phyloP scores from a whole-genome alignment of 2,329 filamentous ascomycete genomes.

The Penicillium sp. region DNA sequence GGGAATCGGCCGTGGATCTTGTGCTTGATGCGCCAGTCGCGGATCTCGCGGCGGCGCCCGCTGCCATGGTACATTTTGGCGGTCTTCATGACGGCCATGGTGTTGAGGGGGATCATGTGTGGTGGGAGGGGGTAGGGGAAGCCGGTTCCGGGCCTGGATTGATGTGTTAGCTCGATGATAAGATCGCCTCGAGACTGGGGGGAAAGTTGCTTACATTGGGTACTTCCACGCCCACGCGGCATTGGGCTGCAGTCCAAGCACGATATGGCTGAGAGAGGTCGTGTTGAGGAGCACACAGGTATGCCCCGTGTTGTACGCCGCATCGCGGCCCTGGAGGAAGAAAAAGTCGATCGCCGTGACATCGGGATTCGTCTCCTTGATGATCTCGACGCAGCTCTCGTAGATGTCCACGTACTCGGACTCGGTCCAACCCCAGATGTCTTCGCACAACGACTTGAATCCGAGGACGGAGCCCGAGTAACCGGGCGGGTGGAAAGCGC shows the following conservation, averaged over 20 bases:
- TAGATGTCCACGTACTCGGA: slow-evolving; percentile 50
- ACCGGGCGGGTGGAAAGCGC: slow-evolving; percentile 38
- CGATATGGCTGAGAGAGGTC: slow-evolving; percentile 52
- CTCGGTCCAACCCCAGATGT: slow-evolving; percentile 43
- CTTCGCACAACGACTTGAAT: slow-evolving; percentile 33
- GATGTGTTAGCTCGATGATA: not conserved
- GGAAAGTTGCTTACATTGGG: slow-evolving; percentile 32
- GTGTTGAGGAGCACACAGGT: slow-evolving; percentile 50
- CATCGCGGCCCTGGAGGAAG: slow-evolving; percentile 51
- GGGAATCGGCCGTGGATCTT: slow-evolving; percentile 35
- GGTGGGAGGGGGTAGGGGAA: slow-evolving; percentile 54
- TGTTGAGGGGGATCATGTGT: slow-evolving; percentile 49
- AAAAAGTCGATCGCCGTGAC: slow-evolving; percentile 52
- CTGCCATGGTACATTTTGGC: slow-evolving; percentile 33
- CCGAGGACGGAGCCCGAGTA: slow-evolving; percentile 42
- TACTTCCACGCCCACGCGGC: slow-evolving; percentile 39
- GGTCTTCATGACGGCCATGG: slow-evolving; percentile 41
- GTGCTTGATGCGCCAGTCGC: slow-evolving; percentile 30
- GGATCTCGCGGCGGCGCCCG: slow-evolving; percentile 29
- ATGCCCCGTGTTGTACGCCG: slow-evolving; percentile 42
- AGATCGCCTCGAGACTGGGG: not conserved
- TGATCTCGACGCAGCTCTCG: slow-evolving; percentile 43
- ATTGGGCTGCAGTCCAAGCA: slow-evolving; percentile 44
- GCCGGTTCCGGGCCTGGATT: slow-evolving; percentile 49
- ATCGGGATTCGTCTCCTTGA: slow-evolving; percentile 45